Percentiles rank a stretch among this genome's conserved stretches.
Conservation (phyloP, 1,284 basidiomycete genomes). For the Leucocoprinus gongylophorus region DNA sequence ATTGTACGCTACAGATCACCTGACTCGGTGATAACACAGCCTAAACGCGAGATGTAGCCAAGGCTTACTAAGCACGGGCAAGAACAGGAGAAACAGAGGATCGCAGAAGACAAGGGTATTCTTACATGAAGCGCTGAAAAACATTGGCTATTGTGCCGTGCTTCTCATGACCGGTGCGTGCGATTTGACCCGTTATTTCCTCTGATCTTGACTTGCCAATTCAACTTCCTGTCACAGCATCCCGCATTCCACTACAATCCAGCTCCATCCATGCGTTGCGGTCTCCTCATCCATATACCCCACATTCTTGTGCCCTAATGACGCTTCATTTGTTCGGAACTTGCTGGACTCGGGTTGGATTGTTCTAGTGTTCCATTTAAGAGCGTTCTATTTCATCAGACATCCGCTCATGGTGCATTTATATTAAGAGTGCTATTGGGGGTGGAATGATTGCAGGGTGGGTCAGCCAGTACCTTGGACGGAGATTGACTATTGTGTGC, state of each 20-base stretch:
- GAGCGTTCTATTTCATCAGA: no score
- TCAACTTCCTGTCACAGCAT: slow-evolving; percentile 84
- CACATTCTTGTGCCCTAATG: not conserved
- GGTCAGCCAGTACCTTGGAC: slow-evolving; percentile 79
- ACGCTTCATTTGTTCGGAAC: not conserved
- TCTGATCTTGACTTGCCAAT: slow-evolving; percentile 31
- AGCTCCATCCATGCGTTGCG: no score
- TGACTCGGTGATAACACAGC: no score
- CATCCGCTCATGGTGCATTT: slow-evolving; percentile 13
- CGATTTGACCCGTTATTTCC: not conserved
- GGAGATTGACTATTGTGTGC: slow-evolving; percentile 79
- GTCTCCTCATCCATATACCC: not conserved
- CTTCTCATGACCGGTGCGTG: slow-evolving; percentile 68
- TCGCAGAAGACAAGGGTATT: slow-evolving; percentile 56
- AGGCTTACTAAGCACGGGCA: no score
- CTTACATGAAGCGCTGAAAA: slow-evolving; percentile 58
- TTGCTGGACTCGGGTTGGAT: not conserved
- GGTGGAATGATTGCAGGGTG: slow-evolving; percentile 79
- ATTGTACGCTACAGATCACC: no score
- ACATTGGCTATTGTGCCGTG: slow-evolving; percentile 80
- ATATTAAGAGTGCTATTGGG: slow-evolving; percentile 63
- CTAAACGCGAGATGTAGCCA: no score
- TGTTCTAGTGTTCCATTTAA: not conserved
- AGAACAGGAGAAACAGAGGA: no score
- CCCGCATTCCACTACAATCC: not conserved